Evolutionary conservation across 805 yeast genomes (phyloP).

Genomic region (Ogataea henricii): DNA sequence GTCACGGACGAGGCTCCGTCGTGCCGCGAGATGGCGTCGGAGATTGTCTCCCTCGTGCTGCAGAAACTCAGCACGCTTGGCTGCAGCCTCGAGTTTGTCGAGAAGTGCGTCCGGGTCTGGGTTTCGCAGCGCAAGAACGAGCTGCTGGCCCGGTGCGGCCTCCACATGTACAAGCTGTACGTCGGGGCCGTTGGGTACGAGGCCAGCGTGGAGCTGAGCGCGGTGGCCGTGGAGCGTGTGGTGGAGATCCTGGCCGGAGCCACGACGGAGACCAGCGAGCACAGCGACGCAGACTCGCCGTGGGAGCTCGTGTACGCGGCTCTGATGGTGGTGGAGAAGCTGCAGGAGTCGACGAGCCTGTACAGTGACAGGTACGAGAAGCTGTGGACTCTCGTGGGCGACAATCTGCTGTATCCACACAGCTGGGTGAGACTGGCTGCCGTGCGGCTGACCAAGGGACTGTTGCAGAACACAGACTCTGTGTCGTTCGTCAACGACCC

Average conservation of each 20-base stretch:
- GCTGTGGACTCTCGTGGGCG: slow-evolving; percentile 55
- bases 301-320: slow-evolving; percentile 83
- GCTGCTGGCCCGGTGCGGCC: slow-evolving; percentile 69
- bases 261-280: neutral
- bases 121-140: slow-evolving; percentile 52
- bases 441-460: slow-evolving; percentile 55
- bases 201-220: slow-evolving; percentile 25
- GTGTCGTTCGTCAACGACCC: slow-evolving; percentile 43
- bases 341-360: slow-evolving; percentile 31
- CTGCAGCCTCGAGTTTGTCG: slow-evolving; percentile 36
- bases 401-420: slow-evolving; percentile 77
- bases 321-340: slow-evolving; percentile 44
- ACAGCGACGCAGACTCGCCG: slow-evolving; percentile 37
- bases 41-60: slow-evolving; percentile 58
- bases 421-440: slow-evolving; percentile 83
- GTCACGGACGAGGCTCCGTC: slow-evolving; percentile 75
- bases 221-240: slow-evolving; percentile 31
- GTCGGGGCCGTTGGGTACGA: slow-evolving; percentile 49
- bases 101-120: slow-evolving; percentile 60
- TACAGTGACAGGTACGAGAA: slow-evolving; percentile 43
- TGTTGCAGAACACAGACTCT: slow-evolving; percentile 41
- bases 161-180: slow-evolving; percentile 67
- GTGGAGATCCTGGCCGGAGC: slow-evolving; percentile 16
- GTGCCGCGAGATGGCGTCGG: slow-evolving; percentile 82
- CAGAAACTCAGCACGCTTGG: slow-evolving; percentile 42